These are phyloP conservation scores for Thermothelomyces thermophilus DNA, from an alignment of 2,329 filamentous ascomycete genomes.

Conservation along the genomic window DNA sequence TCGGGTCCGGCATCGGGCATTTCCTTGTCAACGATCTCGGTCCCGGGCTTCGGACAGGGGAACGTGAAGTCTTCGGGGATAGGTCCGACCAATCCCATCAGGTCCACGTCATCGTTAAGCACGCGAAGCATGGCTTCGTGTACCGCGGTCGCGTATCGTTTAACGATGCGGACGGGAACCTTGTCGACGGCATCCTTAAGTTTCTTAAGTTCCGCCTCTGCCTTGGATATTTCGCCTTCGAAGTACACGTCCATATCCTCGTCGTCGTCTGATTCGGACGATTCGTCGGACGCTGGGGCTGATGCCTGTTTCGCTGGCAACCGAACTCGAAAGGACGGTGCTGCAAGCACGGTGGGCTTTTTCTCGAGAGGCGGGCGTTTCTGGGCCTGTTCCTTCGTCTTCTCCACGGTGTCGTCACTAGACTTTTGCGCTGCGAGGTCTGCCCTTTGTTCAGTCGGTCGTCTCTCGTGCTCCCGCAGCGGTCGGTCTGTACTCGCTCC, in stretches of 20 bases:
- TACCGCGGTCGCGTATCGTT: constrained; percentile 42
- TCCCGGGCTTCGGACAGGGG: constrained; percentile 20
- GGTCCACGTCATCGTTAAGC: constrained; percentile 38
- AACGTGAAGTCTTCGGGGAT: constrained; percentile 32
- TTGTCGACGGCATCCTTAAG: constrained; percentile 35
- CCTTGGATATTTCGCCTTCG: constrained; percentile 45
- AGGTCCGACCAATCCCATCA: constrained; percentile 39
- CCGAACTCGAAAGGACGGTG: constrained; percentile 14
- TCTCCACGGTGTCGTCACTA: constrained; percentile 6
- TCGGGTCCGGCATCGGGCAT: constrained; percentile 9
- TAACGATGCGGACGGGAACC: constrained; percentile 37
- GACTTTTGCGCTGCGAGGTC: constrained; percentile 14
- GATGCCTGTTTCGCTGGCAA: constrained; percentile 16
- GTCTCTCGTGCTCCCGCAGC: constrained; percentile 9
- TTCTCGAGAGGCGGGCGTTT: constrained; percentile 10
- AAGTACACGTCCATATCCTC: constrained; percentile 54
- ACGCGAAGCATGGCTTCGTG: constrained; percentile 45
- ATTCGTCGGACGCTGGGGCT: constrained; percentile 30
- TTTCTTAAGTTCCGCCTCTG: constrained; percentile 43
- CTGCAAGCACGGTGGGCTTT: constrained; percentile 17
- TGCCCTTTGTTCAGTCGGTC: background rate
- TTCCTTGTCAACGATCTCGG: constrained; percentile 1
- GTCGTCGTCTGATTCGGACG: constrained; percentile 50
- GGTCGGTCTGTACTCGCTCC: constrained; percentile 18
- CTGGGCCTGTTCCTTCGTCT: constrained; percentile 21